A percentile compares a stretch with the other conserved stretches of the same genome.
Conservation (phyloP, 1,139 yeast genomes). For the Meyerozyma guilliermondii region DNA sequence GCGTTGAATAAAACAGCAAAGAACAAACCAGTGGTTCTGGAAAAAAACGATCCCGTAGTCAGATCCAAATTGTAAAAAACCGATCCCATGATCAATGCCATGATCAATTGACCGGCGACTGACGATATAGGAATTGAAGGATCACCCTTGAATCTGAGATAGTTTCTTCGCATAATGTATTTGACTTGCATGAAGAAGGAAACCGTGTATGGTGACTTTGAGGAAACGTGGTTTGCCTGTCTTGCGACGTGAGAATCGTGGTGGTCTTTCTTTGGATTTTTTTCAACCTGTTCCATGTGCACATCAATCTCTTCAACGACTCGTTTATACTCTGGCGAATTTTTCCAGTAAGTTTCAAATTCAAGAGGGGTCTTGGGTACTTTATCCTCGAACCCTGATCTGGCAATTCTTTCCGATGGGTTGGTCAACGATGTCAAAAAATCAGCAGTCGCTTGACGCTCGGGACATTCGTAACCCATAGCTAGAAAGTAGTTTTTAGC, state of each 20-base stretch:
- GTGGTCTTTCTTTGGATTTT: conserved; percentile 19
- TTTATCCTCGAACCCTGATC: conserved; percentile 47
- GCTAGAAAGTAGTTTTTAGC: conserved; percentile 19
- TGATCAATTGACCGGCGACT: conserved; percentile 59
- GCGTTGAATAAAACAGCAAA: conserved; percentile 77
- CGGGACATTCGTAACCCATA: conserved; percentile 35
- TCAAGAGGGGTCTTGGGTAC: conserved; percentile 71
- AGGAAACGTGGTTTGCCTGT: conserved; percentile 51
- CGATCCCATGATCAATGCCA: conserved; percentile 71
- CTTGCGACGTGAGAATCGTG: conserved; percentile 51
- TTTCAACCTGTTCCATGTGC: conserved; percentile 17
- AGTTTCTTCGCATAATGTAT: conserved; percentile 56
- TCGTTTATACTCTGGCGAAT: conserved; percentile 46
- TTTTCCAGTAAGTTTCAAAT: conserved; percentile 60
- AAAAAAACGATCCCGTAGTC: conserved; percentile 48
- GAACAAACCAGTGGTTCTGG: conserved; percentile 68
- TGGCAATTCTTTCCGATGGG: conserved; percentile 43
- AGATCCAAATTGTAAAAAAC: conserved; percentile 59
- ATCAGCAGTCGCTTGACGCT: conserved; percentile 57
- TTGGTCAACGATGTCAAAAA: conserved; percentile 56
- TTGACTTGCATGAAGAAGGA: conserved; percentile 61
- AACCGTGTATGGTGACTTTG: conserved; percentile 59
- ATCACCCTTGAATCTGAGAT: conserved; percentile 61
- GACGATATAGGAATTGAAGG: conserved; percentile 58
- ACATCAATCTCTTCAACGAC: conserved; percentile 28